phyloP scores from a whole-genome alignment of 75 land plant species.

The Cupressus sempervirens region DNA sequence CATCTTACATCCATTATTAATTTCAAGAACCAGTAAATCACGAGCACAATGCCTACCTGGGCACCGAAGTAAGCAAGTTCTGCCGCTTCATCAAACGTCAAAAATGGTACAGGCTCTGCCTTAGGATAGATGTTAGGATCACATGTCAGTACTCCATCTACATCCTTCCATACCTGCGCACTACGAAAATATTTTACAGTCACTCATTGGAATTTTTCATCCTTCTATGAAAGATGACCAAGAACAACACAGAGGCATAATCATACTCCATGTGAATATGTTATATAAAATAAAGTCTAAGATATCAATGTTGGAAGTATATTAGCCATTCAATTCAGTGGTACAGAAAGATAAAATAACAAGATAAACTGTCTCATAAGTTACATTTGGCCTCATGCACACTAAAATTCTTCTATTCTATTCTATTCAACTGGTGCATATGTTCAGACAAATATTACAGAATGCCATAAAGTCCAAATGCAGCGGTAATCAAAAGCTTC shows the following conservation, averaged over 20 bases:
- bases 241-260: neutral
- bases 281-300: neutral
- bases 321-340: neutral
- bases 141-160: conserved; percentile 98
- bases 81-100: conserved; percentile 98
- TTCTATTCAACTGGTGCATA: neutral
- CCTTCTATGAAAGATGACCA: neutral
- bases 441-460: neutral
- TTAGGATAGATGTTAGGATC: conserved; percentile 71
- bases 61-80: conserved; percentile 99
- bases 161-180: conserved; percentile 98
- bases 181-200: neutral
- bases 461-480: neutral
- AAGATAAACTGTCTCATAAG: no score
- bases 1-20: neutral
- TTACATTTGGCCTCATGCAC: no score
- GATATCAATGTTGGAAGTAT: neutral
- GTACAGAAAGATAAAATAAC: neutral
- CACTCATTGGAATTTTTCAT: conserved; percentile 5
- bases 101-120: conserved; percentile 78
- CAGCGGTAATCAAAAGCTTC: neutral
- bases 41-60: conserved; percentile 35
- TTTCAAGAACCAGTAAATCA: neutral
- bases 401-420: no score
- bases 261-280: neutral